Conservation (phyloP, 1,284 basidiomycete species). For the Ustilago loliicola region DNA sequence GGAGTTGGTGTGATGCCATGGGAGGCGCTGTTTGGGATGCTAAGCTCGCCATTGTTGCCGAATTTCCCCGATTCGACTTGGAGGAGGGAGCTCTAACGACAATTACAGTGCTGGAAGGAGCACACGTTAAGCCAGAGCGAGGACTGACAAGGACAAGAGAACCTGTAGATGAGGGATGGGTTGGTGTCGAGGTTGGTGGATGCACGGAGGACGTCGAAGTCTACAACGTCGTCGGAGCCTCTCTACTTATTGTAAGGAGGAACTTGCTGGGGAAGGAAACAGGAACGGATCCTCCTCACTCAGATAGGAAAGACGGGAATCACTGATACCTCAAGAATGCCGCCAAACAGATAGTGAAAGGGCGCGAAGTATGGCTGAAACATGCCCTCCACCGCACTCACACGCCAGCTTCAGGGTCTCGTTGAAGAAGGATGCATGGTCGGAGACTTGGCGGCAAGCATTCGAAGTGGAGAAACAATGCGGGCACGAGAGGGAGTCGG, state of each 20-base stretch:
- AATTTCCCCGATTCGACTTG: neutral
- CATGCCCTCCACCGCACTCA: neutral
- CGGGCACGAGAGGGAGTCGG: neutral
- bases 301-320: neutral
- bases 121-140: neutral
- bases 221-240: neutral
- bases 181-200: neutral
- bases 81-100: neutral
- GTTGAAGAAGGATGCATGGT: neutral
- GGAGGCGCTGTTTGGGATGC: conserved; percentile 29
- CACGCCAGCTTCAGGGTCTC: neutral
- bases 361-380: neutral
- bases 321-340: too few relatives aligned
- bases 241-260: conserved; percentile 2
- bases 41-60: conserved; percentile 35
- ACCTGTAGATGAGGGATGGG: neutral
- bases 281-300: neutral
- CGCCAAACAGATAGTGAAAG: neutral
- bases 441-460: conserved; percentile 1
- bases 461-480: neutral
- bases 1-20: conserved; percentile 5
- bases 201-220: neutral
- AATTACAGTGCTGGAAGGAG: neutral
- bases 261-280: neutral
- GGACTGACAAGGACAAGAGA: neutral